phyloP scores from a whole-genome alignment of 805 yeast species.

The Tetrapisispora arboricola region DNA sequence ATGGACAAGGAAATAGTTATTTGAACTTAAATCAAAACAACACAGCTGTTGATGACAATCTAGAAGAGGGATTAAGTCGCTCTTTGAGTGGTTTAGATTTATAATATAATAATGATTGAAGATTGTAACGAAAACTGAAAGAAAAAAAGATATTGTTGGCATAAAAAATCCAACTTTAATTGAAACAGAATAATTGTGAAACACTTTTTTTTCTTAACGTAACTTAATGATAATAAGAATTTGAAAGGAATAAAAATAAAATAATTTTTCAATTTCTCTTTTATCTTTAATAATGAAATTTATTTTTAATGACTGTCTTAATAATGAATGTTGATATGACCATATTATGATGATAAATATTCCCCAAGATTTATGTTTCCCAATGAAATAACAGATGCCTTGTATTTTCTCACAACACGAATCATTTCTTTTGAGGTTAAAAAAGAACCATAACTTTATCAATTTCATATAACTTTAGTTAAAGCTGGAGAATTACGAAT shows the following conservation, averaged over 20 bases:
- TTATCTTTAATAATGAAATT: neutral
- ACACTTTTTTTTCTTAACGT: too few relatives aligned
- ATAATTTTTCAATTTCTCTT: neutral
- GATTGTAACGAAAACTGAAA: neutral
- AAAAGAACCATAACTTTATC: too few relatives aligned
- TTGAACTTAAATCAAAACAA: neutral
- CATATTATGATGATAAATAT: neutral
- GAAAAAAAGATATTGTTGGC: neutral
- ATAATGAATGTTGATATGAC: conserved; percentile 3
- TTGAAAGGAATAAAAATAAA: neutral
- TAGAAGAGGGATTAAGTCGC: conserved; percentile 26
- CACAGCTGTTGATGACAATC: conserved; percentile 9
- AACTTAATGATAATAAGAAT: neutral
- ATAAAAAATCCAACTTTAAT: too few relatives aligned
- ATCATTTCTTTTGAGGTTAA: neutral
- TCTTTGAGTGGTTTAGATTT: conserved; percentile 28
- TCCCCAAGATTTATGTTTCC: neutral
- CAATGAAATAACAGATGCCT: neutral
- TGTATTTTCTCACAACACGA: too few relatives aligned
- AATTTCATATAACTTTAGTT: too few relatives aligned
- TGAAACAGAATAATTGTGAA: neutral
- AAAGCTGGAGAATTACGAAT: too few relatives aligned
- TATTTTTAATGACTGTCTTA: conserved; percentile 3
- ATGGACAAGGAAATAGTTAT: conserved; percentile 5
- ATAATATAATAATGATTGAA: conserved; percentile 7